These are phyloP conservation scores for Pichia sp. DNA, from an alignment of 1,139 yeast species.

Conservation along the genomic window DNA sequence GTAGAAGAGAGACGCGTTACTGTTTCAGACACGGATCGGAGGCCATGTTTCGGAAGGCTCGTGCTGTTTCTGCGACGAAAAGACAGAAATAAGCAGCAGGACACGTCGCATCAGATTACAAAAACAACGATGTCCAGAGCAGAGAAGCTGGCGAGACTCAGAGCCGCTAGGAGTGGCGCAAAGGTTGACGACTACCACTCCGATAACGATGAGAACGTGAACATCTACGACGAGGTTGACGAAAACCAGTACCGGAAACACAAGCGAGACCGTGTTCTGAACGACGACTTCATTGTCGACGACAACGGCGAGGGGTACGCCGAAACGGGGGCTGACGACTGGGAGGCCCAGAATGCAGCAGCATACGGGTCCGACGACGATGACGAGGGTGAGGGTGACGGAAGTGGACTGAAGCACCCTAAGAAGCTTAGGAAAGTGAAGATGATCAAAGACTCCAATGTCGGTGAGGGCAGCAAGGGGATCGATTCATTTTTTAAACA, in stretches of 20 bases:
- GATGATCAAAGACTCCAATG: constrained; percentile 38
- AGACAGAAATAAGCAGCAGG: not conserved
- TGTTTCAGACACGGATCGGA: not conserved
- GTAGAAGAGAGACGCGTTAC: not conserved
- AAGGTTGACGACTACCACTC: constrained; percentile 29
- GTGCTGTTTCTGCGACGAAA: not conserved
- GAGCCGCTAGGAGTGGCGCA: constrained; percentile 41
- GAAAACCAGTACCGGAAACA: constrained; percentile 72
- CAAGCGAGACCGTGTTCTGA: constrained; percentile 73
- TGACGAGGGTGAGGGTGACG: constrained; percentile 2
- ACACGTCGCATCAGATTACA: not conserved
- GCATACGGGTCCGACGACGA: constrained; percentile 31
- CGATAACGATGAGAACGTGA: constrained; percentile 39
- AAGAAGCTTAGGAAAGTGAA: constrained; percentile 36
- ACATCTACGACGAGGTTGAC: constrained; percentile 82
- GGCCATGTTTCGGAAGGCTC: not conserved
- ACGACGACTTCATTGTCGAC: constrained; percentile 91
- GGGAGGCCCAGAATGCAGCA: constrained; percentile 54
- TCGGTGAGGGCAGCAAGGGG: constrained; percentile 47
- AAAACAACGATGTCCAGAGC: constrained; percentile 16
- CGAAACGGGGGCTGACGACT: constrained; percentile 87
- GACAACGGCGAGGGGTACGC: constrained; percentile 89
- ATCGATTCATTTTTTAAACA: constrained; percentile 51
- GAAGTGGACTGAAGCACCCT: constrained; percentile 34
- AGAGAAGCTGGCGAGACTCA: constrained; percentile 38